Evolutionary conservation across 1,284 basidiomycete genomes (phyloP), one percentile per base, ranked within the genome.

Genomic region (Marasmius oreades): DNA sequence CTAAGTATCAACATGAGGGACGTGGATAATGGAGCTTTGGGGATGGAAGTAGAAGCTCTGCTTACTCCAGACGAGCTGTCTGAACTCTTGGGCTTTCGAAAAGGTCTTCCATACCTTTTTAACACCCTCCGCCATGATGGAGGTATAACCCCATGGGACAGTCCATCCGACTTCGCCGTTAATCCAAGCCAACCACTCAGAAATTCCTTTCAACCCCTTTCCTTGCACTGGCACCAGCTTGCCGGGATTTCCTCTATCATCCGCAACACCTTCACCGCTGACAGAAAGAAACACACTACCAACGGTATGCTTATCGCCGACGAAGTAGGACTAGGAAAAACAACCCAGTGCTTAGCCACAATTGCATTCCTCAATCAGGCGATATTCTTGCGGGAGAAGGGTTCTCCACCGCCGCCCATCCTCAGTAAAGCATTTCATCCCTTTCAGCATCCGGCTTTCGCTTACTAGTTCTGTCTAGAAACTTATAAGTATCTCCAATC

Each of bases 261-360:
- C 2, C 61, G 66, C 5, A 63, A 55, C 1, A 26, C 59, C 1
- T 69, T 71, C 52, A 56, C 59, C 0, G 0, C 37, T 1, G 23
- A 51, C 23, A 39, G 56, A 1, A 23, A 14, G 1, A 11, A 7
- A 0, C 39, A 43, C 1, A 18, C 39, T 18, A 26, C 42, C 10
- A n/a, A 26, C 3, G 69, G 70, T 0, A 55, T 64, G 1, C 64
- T 70, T 11, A 43, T 70, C 10, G 63, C 62, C 0, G 68, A 73
- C 46, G 66, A 70, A 26, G 70, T 72, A 4, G 69, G 71, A 0
- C 60, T 72, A 0, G 69, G 69, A 1, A 73, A 73, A 55, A 72
- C 68, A 0, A 60, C 63, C 11, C 56, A 62, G 18, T 37, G 60
- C 0, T 58, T 67, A 5, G 55, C 61, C 0, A 24, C 64, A 0